A percentile compares a stretch with the other conserved stretches of the same genome.
Conservation (phyloP, 2,329 filamentous ascomycete species). For the Alternaria burnsii region DNA sequence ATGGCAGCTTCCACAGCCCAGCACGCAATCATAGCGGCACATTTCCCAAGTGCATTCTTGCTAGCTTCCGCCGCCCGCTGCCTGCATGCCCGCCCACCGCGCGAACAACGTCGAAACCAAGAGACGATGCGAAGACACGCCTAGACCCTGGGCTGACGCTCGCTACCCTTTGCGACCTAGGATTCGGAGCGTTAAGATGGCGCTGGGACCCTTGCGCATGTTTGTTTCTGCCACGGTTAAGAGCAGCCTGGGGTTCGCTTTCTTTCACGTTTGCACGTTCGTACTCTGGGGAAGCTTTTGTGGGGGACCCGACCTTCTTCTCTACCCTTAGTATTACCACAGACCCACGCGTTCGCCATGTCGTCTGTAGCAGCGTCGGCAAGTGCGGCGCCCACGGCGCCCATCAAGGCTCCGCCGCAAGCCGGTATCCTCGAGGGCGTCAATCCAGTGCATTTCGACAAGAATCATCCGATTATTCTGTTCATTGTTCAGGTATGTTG, state of each 20-base stretch:
- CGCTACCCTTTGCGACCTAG: conserved; percentile 4
- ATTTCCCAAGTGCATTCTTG: not conserved
- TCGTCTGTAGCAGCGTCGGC: conserved; percentile 34
- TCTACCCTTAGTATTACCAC: not conserved
- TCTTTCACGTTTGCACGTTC: not conserved
- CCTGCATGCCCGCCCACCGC: not conserved
- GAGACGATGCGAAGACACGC: conserved; percentile 4
- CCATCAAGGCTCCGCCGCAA: conserved; percentile 58
- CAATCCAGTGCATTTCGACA: conserved; percentile 73
- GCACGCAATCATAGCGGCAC: not conserved
- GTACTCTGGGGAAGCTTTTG: not conserved
- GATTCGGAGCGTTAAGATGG: not conserved
- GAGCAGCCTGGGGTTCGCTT: not conserved
- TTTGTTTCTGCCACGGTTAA: not conserved
- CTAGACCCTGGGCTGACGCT: conserved; percentile 6
- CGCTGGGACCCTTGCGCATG: not conserved
- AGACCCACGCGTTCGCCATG: conserved; percentile 28
- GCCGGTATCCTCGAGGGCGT: conserved; percentile 75
- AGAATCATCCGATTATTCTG: conserved; percentile 75
- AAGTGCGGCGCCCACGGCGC: conserved; percentile 27
- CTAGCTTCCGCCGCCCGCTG: conserved; percentile 4
- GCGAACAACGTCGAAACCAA: conserved; percentile 1
- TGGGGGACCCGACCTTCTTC: conserved; percentile 1
- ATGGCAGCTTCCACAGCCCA: not conserved
- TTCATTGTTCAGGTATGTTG: conserved; percentile 75